Percentiles rank a stretch among this genome's conserved stretches.
Evolutionary conservation across 73 alveolate species (phyloP).

Genomic region (Paramecium pentaurelia): DNA sequence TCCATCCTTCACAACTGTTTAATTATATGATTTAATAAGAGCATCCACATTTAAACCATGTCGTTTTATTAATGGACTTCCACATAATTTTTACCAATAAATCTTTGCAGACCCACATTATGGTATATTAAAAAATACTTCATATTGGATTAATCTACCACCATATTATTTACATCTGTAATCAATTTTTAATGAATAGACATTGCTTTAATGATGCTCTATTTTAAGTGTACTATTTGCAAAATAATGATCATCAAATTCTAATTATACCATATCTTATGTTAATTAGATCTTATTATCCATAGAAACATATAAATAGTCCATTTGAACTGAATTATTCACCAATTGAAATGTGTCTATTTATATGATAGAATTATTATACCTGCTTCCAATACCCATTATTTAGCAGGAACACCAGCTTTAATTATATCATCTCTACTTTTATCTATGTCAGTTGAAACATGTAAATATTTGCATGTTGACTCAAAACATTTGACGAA

Average conservation of each 20-base stretch:
- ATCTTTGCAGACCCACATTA: background rate
- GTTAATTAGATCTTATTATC: background rate
- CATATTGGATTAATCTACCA: background rate
- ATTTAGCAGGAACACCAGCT: constrained; percentile 15
- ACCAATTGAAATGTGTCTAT: constrained; percentile 1
- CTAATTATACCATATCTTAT: constrained; percentile 8
- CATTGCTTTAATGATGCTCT: background rate
- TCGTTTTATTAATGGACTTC: constrained; percentile 24
- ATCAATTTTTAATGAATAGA: constrained; percentile 37
- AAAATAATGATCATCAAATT: constrained; percentile 43
- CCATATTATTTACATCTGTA: constrained; percentile 37
- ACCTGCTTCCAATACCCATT: constrained; percentile 17
- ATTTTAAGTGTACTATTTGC: constrained; percentile 11
- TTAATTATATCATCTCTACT: constrained; percentile 4
- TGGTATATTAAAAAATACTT: background rate
- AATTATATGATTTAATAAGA: background rate
- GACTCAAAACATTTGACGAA: background rate
- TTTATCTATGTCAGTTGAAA: background rate
- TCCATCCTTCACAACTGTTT: constrained; percentile 18
- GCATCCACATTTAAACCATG: constrained; percentile 16
- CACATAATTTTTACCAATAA: constrained; percentile 30
- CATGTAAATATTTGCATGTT: background rate
- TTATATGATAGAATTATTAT: background rate
- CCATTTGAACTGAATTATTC: background rate
- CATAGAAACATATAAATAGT: background rate